Base-by-base conservation (phyloP, 176 grass and related monocot genomes). In the Hsuehochloa calcarea region DNA sequence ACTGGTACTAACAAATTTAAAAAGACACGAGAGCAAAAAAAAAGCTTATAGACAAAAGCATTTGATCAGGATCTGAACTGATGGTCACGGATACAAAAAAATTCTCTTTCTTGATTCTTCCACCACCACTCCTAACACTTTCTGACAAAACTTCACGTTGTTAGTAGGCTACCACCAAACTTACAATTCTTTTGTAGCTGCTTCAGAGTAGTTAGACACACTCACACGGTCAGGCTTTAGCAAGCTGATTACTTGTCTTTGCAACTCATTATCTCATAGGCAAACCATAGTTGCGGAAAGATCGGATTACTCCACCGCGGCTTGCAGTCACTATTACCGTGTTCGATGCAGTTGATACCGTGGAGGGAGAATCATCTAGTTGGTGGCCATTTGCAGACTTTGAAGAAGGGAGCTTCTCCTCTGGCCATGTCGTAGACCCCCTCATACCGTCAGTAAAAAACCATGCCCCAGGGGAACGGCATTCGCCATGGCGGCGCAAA, bases 201-300 rank as follows among this genome's bases (percentile, higher is more conserved):
- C 31, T 72, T 37, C 10, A 17, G 43, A 17, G 43, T 7, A 40
- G 39, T 7, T 40, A 52, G 8, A 63, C 52, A n/a, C 23, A 14
- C 76, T 0, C 37, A 1, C 22, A 49, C 3, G 23, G 27, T 39
- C 65, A 70, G 37, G 2, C 31, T 68, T n/a, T 43, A 54, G 64
- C 46, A 52, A 66, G 20, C 67, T 29, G n/a, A 56, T 25, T 20
- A 25, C 10, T 7, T 20, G 49, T 4, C 26, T 20, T 5, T 54
- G 51, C 27, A 39, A 19, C 40, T 94, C 87, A 92, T 37, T 91
- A 45, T 16, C 84, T 92, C 46, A 89, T 74, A 13, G 96, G 96
- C 83, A 95, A 64, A 25, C 96, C 96, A 31, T 95, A 98, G 75
- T 95, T 98, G 79, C 89, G 84, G 78, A 94, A 98, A 6, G 91